Evolutionary conservation across 2,329 filamentous ascomycete genomes (phyloP).

Genomic region (Sordariomycetes sp.): DNA sequence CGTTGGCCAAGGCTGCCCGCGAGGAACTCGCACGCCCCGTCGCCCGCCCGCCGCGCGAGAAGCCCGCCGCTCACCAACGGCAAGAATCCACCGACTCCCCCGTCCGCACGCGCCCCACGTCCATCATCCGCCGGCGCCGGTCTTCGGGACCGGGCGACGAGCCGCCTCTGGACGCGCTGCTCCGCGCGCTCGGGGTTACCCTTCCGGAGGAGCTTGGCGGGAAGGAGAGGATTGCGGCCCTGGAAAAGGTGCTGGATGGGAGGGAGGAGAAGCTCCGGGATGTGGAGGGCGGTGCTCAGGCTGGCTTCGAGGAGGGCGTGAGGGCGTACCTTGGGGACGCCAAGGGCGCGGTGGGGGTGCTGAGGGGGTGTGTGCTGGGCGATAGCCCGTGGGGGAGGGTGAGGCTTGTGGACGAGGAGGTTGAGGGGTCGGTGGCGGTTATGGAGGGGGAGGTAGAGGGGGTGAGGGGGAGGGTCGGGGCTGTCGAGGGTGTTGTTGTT

Average conservation of each 20-base stretch:
- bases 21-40: constrained; percentile 22
- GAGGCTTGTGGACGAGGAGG: constrained; percentile 36
- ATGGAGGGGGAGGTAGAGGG: constrained; percentile 29
- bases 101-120: constrained; percentile 12
- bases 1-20: constrained; percentile 27
- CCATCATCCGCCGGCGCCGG: constrained; percentile 17
- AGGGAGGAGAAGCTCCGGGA: constrained; percentile 27
- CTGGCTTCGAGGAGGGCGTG: constrained; percentile 31
- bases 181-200: constrained; percentile 30
- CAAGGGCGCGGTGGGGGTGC: constrained; percentile 29
- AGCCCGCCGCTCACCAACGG: constrained; percentile 9
- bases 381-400: constrained; percentile 36
- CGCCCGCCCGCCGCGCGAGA: constrained; percentile 7
- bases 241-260: constrained; percentile 23
- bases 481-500: constrained; percentile 19
- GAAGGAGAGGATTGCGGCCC: constrained; percentile 13
- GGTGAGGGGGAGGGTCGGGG: constrained; percentile 22
- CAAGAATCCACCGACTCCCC: constrained; percentile 15
- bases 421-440: constrained; percentile 34
- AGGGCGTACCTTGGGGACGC: constrained; percentile 31
- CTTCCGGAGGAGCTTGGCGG: constrained; percentile 18
- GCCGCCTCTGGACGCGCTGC: constrained; percentile 30
- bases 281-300: constrained; percentile 30
- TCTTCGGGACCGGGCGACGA: constrained; percentile 22
- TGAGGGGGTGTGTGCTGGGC: constrained; percentile 37